Evolutionary conservation across 2,329 filamentous ascomycete species (phyloP), one percentile per base, ranked within the genome.

Genomic region (Stagonosporopsis chrysanthemi): DNA sequence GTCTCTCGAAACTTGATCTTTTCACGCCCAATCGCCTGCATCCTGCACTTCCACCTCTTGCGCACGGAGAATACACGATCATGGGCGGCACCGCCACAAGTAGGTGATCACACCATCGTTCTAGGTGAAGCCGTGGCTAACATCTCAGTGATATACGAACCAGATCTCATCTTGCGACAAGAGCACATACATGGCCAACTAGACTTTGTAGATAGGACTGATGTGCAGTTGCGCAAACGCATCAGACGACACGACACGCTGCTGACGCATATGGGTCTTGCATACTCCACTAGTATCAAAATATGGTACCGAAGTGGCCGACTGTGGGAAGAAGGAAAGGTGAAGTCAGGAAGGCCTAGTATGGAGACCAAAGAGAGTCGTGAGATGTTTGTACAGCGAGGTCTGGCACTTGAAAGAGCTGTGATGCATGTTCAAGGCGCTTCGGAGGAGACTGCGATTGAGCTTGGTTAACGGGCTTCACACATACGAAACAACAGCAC

Each of bases 11-110:
- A 42, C 66, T 74, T 29, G 71, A 74, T 44, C 58, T 75, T 12
- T 74, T 74, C 55, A 74, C 73, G 0, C 72, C 72, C 3, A 72
- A 69, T 39, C 31, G 35, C 1, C 51, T 73, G 8, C 66, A 75
- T 41, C 67, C 71, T 1, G 11, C 46, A 4, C 62, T 74, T 0
- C 65, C 68, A 2, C 64, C 63, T 5, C 57, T 75, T 1, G 51
- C 54, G 15, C 51, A 61, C 7, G 69, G 68, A 3, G 39, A 51
- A 4, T 67, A 68, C 40, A 38, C 57, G 5, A 52, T 61, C 9
- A 66, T 66, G 64, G 68, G 69, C 15, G 56, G 52, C 22, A 14
- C 46, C 1, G 63, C 66, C 0, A 66, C 58, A 19, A 69, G 56
- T 58, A 46, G 5, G 56, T 28, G 17, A 14, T 6, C 22, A 8